Conservation (phyloP, 2,329 filamentous ascomycete species). For the Sporothrix humicola region DNA sequence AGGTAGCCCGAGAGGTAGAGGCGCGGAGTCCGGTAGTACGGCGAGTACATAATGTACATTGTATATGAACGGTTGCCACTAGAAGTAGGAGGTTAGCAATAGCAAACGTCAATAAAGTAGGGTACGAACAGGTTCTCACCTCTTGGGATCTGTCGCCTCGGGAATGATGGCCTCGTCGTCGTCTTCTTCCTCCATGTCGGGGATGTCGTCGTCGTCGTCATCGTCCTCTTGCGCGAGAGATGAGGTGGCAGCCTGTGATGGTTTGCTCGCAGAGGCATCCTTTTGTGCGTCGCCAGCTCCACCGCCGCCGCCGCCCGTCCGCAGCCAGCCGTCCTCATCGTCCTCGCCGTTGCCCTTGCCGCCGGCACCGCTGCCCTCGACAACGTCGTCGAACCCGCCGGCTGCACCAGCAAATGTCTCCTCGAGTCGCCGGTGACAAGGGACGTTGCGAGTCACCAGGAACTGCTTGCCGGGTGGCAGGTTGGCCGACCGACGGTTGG, state of each 20-base stretch:
- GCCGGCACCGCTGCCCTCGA: slow-evolving; percentile 76
- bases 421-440: slow-evolving; percentile 87
- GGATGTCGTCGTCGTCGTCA: slow-evolving; percentile 80
- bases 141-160: slow-evolving; percentile 63
- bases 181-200: slow-evolving; percentile 98
- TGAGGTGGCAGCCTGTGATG: slow-evolving; percentile 68
- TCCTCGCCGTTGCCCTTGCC: slow-evolving; percentile 53
- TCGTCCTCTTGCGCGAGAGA: slow-evolving; percentile 67
- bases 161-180: slow-evolving; percentile 96
- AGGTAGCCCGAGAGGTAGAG: slow-evolving; percentile 93
- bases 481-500: slow-evolving; percentile 76
- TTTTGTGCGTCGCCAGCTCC: background rate
- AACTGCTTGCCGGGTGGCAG: slow-evolving; percentile 93
- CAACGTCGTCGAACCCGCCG: slow-evolving; percentile 75
- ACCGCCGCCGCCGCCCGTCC: slow-evolving; percentile 69
- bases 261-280: background rate
- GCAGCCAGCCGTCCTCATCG: slow-evolving; percentile 88
- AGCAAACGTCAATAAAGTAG: background rate
- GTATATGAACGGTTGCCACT: slow-evolving; percentile 92
- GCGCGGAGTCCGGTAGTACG: slow-evolving; percentile 94
- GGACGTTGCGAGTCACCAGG: slow-evolving; percentile 90
- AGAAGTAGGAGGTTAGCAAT: background rate
- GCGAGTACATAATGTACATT: slow-evolving; percentile 96
- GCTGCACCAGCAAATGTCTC: slow-evolving; percentile 91
- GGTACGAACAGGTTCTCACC: slow-evolving; percentile 44